Base-by-base conservation (phyloP, 2,329 filamentous ascomycete species). In the Ophiostoma tasmaniense region DNA sequence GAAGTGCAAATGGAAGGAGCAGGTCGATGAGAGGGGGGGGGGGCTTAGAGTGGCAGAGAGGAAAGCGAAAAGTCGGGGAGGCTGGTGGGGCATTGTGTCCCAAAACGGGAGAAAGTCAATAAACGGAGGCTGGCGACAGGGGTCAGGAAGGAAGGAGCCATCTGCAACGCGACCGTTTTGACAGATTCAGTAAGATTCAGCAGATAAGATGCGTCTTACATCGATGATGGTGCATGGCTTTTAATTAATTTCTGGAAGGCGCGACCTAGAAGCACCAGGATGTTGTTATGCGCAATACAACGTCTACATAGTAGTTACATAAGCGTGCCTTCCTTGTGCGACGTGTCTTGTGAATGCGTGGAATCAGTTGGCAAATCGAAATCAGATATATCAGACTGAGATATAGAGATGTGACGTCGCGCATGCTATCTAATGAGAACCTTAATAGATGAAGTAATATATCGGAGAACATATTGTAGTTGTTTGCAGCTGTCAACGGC, bases 61-160 rank as follows among this genome's bases (percentile, higher is more conserved):
- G 66, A 59, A 59, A 50, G 50, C 37, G 50, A 25, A 66, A 17
- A n/a, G 65, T 68, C n/a, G 64, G 66, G 62, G 69, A 68, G 69
- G 69, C 59, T 68, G 69, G 69, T 68, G 69, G 69, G 66, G 69
- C 45, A 68, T 64, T 39, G 4, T 42, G 52, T 30, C 66, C 66
- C 35, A 70, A 33, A 69, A 28, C 7, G 52, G 69, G 62, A 22
- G 28, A 67, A 70, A 67, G 66, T 68, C 59, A 70, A 70, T 64
- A 69, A 68, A 66, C 22, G 64, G 67, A 68, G 68, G 68, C 66
- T 70, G 68, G 68, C 68, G 62, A 45, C 65, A 52, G 42, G 64
- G 64, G 64, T 7, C 61, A 35, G 20, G 59, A 62, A 30, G 59
- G 59, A 33, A 62, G 30, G 50, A 55, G 50, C 50, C 50, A 55